These are phyloP conservation scores for Carex myosuroides DNA, from an alignment of 176 grass and related monocot genomes.

Conservation along the genomic window DNA sequence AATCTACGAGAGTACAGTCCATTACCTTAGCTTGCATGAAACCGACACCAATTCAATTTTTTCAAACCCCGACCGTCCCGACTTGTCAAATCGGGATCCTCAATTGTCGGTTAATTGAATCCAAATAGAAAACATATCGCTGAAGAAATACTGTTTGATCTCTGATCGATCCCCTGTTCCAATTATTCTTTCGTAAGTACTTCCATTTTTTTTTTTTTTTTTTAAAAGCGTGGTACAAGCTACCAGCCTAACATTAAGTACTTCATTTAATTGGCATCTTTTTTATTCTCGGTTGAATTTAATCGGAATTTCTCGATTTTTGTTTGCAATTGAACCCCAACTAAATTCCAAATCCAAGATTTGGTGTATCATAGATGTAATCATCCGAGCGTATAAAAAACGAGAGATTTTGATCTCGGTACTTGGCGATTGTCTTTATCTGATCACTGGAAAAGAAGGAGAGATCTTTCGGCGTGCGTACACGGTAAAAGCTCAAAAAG, in stretches of 20 bases:
- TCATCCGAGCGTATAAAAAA: constrained; percentile 4
- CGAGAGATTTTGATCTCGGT: not conserved
- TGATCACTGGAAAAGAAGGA: not conserved
- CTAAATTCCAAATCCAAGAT: constrained; percentile 10
- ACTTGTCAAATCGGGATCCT: constrained; percentile 3
- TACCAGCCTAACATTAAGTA: not conserved
- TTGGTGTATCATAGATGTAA: constrained; percentile 8
- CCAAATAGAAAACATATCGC: not conserved
- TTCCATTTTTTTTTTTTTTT: not conserved
- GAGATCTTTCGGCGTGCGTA: constrained; percentile 21
- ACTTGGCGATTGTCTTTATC: not conserved
- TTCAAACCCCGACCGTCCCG: not conserved
- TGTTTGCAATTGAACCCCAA: not conserved
- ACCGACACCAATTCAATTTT: not conserved
- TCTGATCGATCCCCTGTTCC: not conserved
- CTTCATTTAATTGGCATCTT: not conserved
- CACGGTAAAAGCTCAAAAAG: constrained; percentile 2
- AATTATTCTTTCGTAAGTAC: not conserved
- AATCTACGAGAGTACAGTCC: not conserved
- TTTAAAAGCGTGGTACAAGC: too few relatives aligned
- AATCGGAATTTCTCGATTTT: not conserved
- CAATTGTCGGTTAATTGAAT: not conserved
- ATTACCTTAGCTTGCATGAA: not conserved
- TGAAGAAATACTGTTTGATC: not conserved
- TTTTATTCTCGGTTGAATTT: not conserved